Conservation (phyloP, 441 rosid genomes). For the Adansonia rubrostipa region DNA sequence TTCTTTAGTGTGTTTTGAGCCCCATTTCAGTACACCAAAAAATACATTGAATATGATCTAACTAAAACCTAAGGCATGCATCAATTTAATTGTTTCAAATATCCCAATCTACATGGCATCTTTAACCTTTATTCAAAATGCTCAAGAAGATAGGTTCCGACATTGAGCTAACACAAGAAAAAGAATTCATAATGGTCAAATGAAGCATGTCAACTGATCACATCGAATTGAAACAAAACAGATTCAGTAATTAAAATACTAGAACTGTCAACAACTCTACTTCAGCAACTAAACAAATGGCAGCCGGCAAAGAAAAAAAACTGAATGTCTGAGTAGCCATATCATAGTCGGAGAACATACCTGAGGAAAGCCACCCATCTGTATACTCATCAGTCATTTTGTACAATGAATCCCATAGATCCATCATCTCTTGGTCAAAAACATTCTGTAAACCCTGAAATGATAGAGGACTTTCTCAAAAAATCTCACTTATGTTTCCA, state of each 20-base stretch:
- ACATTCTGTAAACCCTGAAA: slow-evolving; percentile 69
- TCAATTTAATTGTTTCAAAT: background rate
- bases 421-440: slow-evolving; percentile 53
- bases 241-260: background rate
- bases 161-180: slow-evolving; percentile 8
- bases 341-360: slow-evolving; percentile 38
- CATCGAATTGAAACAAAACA: slow-evolving; percentile 6
- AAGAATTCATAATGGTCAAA: background rate
- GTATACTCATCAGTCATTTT: slow-evolving; percentile 76
- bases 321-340: slow-evolving; percentile 10
- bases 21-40: slow-evolving; percentile 8
- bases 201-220: background rate
- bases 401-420: slow-evolving; percentile 63
- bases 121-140: background rate
- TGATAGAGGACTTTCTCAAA: slow-evolving; percentile 15
- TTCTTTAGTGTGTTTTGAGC: slow-evolving; percentile 6
- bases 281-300: slow-evolving; percentile 13
- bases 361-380: slow-evolving; percentile 86
- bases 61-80: background rate
- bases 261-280: slow-evolving; percentile 10
- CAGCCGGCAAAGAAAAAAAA: slow-evolving; percentile 17
- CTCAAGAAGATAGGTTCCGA: background rate
- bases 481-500: background rate
- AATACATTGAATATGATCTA: background rate
- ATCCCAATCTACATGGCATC: background rate